A percentile compares a stretch with the other conserved stretches of the same genome.
Evolutionary conservation across 2,329 filamentous ascomycete genomes (phyloP).

Genomic region (Paraphaeosphaeria minitans): DNA sequence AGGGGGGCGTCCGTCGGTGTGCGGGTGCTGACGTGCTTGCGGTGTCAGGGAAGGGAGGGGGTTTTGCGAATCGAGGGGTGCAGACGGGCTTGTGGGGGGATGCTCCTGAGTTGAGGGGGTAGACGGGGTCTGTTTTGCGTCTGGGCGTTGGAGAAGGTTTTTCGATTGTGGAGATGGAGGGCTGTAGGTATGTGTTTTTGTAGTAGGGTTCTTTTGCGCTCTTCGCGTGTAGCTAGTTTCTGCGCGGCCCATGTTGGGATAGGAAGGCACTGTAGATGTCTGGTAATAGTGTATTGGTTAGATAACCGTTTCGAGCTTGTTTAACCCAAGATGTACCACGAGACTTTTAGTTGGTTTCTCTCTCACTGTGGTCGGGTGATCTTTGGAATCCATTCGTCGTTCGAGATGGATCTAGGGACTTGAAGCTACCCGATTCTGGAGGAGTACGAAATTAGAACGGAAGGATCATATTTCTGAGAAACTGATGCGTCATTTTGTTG

Average conservation of each 20-base stretch:
- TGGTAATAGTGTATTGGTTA: neutral
- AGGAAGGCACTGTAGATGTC: neutral
- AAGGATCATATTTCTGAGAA: too few species aligned
- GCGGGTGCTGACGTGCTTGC: neutral
- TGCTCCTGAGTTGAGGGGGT: conserved; percentile 2
- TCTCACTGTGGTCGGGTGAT: too few species aligned
- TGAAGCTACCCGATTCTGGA: too few species aligned
- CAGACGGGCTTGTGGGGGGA: neutral
- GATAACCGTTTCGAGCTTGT: neutral
- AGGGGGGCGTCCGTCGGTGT: neutral
- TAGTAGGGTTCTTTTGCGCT: too few species aligned
- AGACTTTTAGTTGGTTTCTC: neutral
- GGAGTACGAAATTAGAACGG: too few species aligned
- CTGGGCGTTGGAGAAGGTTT: neutral
- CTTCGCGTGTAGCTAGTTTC: too few species aligned
- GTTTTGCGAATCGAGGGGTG: neutral
- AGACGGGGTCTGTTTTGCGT: neutral
- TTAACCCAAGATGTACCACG: neutral
- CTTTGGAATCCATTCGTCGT: too few species aligned
- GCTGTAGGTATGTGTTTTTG: too few species aligned
- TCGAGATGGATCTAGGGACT: too few species aligned
- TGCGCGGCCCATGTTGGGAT: too few species aligned
- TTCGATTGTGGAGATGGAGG: too few species aligned
- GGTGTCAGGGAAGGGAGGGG: neutral
- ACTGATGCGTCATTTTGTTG: too few species aligned